Evolutionary conservation across 2,329 filamentous ascomycete genomes (phyloP).

Genomic region (Trichoderma sp.): DNA sequence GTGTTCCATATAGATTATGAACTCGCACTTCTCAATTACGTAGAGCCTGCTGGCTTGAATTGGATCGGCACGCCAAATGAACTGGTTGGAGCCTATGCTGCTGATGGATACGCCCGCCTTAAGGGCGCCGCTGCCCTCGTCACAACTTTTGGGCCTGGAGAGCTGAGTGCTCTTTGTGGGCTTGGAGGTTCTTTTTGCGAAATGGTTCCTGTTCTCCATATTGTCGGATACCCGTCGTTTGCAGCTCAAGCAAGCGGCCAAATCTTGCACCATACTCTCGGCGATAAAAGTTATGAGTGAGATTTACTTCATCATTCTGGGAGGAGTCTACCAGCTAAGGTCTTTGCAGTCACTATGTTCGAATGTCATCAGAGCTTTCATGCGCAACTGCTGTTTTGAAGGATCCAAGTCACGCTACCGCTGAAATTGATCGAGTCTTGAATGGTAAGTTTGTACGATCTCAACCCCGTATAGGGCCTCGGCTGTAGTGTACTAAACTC

Average conservation of each 20-base stretch:
- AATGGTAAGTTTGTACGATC: background rate
- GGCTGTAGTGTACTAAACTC: background rate
- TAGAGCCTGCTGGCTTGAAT: background rate
- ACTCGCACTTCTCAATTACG: slow-evolving; percentile 1
- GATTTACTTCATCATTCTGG: background rate
- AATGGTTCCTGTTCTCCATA: slow-evolving; percentile 10
- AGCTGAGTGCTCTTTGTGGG: slow-evolving; percentile 2
- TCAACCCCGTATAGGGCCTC: accelerated
- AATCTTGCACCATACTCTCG: slow-evolving; percentile 13
- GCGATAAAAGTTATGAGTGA: background rate
- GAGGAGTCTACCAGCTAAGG: background rate
- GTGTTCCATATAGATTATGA: background rate
- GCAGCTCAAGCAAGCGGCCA: background rate
- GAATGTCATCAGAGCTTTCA: background rate
- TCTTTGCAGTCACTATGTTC: background rate
- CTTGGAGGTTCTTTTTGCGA: slow-evolving; percentile 2
- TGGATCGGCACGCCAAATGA: slow-evolving; percentile 14
- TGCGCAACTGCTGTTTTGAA: slow-evolving; percentile 7
- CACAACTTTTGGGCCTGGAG: slow-evolving; percentile 13
- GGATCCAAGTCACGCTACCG: background rate
- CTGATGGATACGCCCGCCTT: slow-evolving; percentile 14
- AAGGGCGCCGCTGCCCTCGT: background rate
- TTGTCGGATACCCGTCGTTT: slow-evolving; percentile 5
- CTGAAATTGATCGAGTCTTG: slow-evolving; percentile 11
- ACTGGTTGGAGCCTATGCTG: slow-evolving; percentile 7